phyloP scores from a whole-genome alignment of 148 eudicot genomes.

The Diospyros kaki region DNA sequence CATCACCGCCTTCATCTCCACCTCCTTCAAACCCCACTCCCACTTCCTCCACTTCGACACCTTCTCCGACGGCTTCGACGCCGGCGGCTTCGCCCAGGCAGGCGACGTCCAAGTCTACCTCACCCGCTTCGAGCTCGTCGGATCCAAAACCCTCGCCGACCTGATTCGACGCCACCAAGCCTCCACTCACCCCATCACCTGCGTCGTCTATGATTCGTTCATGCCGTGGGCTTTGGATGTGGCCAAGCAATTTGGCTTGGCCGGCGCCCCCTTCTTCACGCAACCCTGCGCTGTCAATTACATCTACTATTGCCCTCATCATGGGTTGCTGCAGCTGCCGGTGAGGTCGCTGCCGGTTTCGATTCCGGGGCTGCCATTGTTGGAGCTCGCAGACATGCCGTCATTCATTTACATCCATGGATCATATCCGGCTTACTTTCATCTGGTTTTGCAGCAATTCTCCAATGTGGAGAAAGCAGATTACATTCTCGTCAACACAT shows the following conservation, averaged over 20 bases:
- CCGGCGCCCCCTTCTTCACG: constrained; percentile 41
- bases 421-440: constrained; percentile 51
- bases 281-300: constrained; percentile 42
- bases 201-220: constrained; percentile 41
- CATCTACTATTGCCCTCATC: constrained; percentile 24
- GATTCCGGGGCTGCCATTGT: constrained; percentile 45
- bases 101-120: constrained; percentile 24
- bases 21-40: constrained; percentile 17
- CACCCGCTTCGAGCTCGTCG: constrained; percentile 12
- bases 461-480: constrained; percentile 50
- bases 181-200: constrained; percentile 25
- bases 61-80: constrained; percentile 47
- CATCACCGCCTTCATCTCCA: constrained; percentile 26
- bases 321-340: constrained; percentile 26
- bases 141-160: constrained; percentile 25
- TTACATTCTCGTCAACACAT: constrained; percentile 55
- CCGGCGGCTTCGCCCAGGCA: constrained; percentile 27
- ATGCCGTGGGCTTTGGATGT: constrained; percentile 40
- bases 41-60: constrained; percentile 27
- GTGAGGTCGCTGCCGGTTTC: constrained; percentile 16
- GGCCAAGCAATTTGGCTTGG: constrained; percentile 25
- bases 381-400: constrained; percentile 46
- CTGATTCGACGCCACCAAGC: constrained; percentile 22
- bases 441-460: constrained; percentile 45
- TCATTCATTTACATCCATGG: constrained; percentile 38